These are phyloP conservation scores for Trichophyton equinum DNA, from an alignment of 2,329 filamentous ascomycete species.

Conservation along the genomic window DNA sequence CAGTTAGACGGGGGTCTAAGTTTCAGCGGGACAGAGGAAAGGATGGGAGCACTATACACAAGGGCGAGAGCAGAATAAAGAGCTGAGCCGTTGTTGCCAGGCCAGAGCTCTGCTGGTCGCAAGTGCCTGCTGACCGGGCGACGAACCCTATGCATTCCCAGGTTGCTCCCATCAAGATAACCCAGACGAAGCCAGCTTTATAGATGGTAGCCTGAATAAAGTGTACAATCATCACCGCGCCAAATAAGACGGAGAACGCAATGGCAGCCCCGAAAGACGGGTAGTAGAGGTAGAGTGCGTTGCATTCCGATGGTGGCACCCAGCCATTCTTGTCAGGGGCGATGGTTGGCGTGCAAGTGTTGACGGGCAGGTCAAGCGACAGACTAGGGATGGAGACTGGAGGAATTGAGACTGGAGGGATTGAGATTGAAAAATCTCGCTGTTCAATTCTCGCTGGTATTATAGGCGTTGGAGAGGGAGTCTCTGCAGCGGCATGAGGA, in stretches of 20 bases:
- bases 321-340: constrained; percentile 17
- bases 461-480: not conserved
- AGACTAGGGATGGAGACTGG: constrained; percentile 6
- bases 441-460: not conserved
- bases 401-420: constrained; percentile 1
- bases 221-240: constrained; percentile 8
- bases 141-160: constrained; percentile 10
- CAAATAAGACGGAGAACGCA: constrained; percentile 10
- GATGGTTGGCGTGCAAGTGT: constrained; percentile 14
- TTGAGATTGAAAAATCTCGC: constrained; percentile 1
- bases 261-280: constrained; percentile 12
- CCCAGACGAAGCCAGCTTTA: constrained; percentile 14
- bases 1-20: not conserved
- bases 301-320: constrained; percentile 14
- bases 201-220: constrained; percentile 10
- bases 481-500: not conserved
- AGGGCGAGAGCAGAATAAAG: constrained; percentile 20
- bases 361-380: not conserved
- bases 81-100: constrained; percentile 31
- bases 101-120: constrained; percentile 25
- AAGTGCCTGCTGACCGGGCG: constrained; percentile 21
- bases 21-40: not conserved
- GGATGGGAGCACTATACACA: constrained; percentile 36
- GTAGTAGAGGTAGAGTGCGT: constrained; percentile 26
- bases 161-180: constrained; percentile 11